A percentile compares a stretch with the other conserved stretches of the same genome.
These are phyloP conservation scores for Vanrija sp. DNA, from an alignment of 1,284 basidiomycete genomes.

Conservation along the genomic window DNA sequence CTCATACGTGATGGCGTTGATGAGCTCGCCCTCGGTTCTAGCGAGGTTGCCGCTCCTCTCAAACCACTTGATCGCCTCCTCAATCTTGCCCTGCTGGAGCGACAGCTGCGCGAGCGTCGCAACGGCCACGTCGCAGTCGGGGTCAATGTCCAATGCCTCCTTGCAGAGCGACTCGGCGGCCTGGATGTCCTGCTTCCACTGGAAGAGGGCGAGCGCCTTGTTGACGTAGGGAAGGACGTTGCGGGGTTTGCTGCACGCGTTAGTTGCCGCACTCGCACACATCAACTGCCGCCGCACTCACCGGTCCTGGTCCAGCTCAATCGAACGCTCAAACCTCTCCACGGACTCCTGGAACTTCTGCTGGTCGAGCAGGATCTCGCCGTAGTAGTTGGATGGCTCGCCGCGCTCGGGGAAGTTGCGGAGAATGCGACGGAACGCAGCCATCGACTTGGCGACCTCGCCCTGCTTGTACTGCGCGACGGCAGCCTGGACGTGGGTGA, in stretches of 20 bases:
- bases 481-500: conserved; percentile 77
- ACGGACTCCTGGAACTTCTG: conserved; percentile 83
- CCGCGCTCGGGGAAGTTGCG: conserved; percentile 74
- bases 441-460: conserved; percentile 75
- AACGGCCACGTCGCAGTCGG: conserved; percentile 94
- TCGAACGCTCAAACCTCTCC: conserved; percentile 90
- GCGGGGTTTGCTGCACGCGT: conserved; percentile 55
- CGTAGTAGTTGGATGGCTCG: conserved; percentile 89
- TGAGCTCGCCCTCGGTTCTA: conserved; percentile 83
- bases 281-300: conserved; percentile 44
- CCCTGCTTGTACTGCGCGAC: conserved; percentile 94
- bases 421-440: conserved; percentile 78
- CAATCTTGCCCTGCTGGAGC: conserved; percentile 86
- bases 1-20: conserved; percentile 74
- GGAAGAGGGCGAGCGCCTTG: conserved; percentile 92
- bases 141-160: conserved; percentile 81
- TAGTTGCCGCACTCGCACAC: neutral
- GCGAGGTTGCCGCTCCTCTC: conserved; percentile 79
- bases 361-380: conserved; percentile 92
- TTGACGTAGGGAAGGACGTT: conserved; percentile 95
- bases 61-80: conserved; percentile 84
- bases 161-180: conserved; percentile 80
- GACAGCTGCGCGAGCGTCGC: conserved; percentile 92
- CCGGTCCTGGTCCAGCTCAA: conserved; percentile 80
- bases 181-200: conserved; percentile 87